phyloP scores from a whole-genome alignment of 805 yeast species.

The Nakazawaea siamensis region DNA sequence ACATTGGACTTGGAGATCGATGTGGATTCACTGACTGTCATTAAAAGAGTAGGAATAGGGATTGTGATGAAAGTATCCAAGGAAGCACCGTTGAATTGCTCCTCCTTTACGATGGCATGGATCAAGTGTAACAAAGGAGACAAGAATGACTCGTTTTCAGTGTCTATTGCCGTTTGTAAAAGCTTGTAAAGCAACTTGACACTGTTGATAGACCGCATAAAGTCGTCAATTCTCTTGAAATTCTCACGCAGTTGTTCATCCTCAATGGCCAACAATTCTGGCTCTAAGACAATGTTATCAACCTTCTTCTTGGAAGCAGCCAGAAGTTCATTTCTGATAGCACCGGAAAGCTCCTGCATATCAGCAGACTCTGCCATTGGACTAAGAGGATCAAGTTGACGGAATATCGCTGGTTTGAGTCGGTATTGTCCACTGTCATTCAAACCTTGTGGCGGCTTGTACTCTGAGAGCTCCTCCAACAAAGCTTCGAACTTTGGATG shows the following conservation, averaged over 20 bases:
- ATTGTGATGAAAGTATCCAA: conserved; percentile 32
- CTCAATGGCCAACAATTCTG: conserved; percentile 28
- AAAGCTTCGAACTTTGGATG: conserved; percentile 34
- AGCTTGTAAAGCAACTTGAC: conserved; percentile 51
- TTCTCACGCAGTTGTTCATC: conserved; percentile 17
- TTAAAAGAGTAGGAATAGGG: conserved; percentile 49
- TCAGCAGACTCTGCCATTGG: conserved; percentile 37
- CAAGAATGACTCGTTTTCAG: conserved; percentile 44
- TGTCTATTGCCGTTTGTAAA: conserved; percentile 43
- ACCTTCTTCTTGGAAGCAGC: conserved; percentile 26
- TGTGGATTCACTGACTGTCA: conserved; percentile 39
- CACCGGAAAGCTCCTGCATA: conserved; percentile 41
- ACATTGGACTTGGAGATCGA: conserved; percentile 39
- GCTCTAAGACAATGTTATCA: conserved; percentile 40
- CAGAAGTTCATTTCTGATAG: conserved; percentile 36
- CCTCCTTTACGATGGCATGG: conserved; percentile 47
- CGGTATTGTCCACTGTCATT: conserved; percentile 62
- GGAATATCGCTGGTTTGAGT: conserved; percentile 37
- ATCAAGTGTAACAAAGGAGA: conserved; percentile 58
- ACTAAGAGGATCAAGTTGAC: conserved; percentile 51
- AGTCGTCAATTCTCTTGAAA: conserved; percentile 37
- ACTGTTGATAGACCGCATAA: conserved; percentile 43
- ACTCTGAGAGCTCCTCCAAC: conserved; percentile 52
- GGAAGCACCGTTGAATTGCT: conserved; percentile 23
- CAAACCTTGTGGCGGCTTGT: conserved; percentile 57